Base-by-base conservation (phyloP, 371 early-diverging fungal genomes). In the Haplosporangium sp. region DNA sequence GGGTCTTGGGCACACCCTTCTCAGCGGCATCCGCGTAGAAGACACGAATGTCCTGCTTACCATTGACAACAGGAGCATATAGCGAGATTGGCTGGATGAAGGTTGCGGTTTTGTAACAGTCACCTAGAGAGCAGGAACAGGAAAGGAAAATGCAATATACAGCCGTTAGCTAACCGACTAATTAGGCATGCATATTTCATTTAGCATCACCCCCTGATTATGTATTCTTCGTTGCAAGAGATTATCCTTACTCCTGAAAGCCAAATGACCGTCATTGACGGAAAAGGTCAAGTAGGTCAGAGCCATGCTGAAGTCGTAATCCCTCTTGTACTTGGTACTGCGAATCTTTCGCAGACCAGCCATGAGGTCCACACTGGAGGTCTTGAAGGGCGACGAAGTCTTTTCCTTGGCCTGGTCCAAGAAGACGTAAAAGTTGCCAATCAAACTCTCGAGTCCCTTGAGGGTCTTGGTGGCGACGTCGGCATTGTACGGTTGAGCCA, bases 1-100 rank as follows among this genome's bases (percentile, higher is more conserved):
- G 52, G n/a, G 58, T 61, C 54, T 62, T 80, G 41, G 75, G 71
- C 40, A 80, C 62, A 12, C 80, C 74, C 58, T 60, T 62, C 29
- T 68, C 51, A 23, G 61, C 58, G 45, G 62, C 65, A 37, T 77
- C 77, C 20, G 67, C 77, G 29, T 56, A 77, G 59, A 73, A 79
- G 63, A 79, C 73, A 10, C 80, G 80, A 7, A 79, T 54, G 36
- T 50, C 29, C 38, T 79, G 80, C 9, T 38, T 52, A 42, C 73
- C 80, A n/a, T 69, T 48, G 21, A 73, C 63, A 10, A 79, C 80
- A 6, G 80, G 80, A 12, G 80, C 80, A 23, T 79, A 79, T n/a
- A 79, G 59, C 8, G 80, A 72, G 55, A 79, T 62, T 20, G 80
- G 80, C 56, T 79, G 80, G 6, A 54, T 20, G 68, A 79, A 79